Evolutionary conservation across 257 asterid species (phyloP), one percentile per base, ranked within the genome.

Genomic region (Nicotiana tomentosiformis): DNA sequence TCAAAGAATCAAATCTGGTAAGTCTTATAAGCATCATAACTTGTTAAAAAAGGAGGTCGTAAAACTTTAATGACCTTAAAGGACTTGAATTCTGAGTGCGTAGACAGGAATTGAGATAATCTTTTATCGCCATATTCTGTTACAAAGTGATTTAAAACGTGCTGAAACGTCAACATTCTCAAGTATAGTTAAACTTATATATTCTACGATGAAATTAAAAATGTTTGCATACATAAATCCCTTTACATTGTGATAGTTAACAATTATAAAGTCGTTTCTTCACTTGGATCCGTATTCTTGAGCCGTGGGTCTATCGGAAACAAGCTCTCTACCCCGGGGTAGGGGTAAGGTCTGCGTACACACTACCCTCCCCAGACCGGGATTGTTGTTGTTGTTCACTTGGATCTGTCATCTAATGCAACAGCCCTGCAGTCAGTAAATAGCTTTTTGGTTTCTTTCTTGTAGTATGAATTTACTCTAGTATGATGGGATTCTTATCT

Each of bases 1-100:
- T 58, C 4, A 90, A 84, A 85, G 94, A 90, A 85, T n/a, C 87
- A 33, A 65, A 32, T 64, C 68, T 7, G 90, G 98, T 93, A 77
- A 77, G 93, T 87, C 86, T 77, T 37, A 39, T 43, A n/a, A 26
- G 10, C 37, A 4, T 51, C 20, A 6, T 51, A 46, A 72, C 64
- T 15, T 15, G 0, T 15, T n/a, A 76, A 51, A 14, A 61, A 20
- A 61, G 14, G 23, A 23, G 67, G 0, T 20, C 2, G 11, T 23
- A 4, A 23, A 23, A 61, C 33, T 23, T 43, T 43, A 43, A 30
- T 61, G 67, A 9, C 67, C 67, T 61, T 61, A 8, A 58, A n/a
- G 26, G 29, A 58, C 12, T 58, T 20, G 29, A 58, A 58, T 74
- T 26, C 29, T 74, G 1, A 74, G 26, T 7, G 43, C 11, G 1